Conservation (phyloP, 2,329 filamentous ascomycete genomes). For the Ophiostoma ips region DNA sequence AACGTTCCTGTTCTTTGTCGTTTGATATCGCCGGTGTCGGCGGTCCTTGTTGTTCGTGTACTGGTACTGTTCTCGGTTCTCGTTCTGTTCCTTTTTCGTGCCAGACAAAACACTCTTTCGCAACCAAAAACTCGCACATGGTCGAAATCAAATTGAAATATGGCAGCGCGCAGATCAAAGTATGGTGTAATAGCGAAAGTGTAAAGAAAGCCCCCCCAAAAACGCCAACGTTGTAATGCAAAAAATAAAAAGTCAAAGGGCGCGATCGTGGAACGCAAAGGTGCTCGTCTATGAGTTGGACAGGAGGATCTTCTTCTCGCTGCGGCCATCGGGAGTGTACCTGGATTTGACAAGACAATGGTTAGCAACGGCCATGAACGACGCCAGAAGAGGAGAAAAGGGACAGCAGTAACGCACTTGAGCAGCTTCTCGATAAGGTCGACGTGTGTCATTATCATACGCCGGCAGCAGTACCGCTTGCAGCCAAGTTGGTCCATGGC, state of each 20-base stretch:
- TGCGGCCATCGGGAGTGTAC: slow-evolving; percentile 49
- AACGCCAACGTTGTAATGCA: background rate
- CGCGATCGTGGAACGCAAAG: background rate
- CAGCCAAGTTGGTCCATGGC: slow-evolving; percentile 91
- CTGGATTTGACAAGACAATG: slow-evolving; percentile 22
- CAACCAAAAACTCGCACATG: background rate
- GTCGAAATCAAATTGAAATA: background rate
- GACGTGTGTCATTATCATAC: slow-evolving; percentile 99
- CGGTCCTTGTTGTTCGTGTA: too few relatives aligned
- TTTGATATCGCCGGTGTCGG: too few relatives aligned
- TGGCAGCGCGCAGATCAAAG: background rate
- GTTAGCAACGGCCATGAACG: background rate
- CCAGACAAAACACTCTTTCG: too few relatives aligned
- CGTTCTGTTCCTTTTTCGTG: too few relatives aligned
- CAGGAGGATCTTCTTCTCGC: slow-evolving; percentile 42
- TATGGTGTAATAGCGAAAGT: background rate
- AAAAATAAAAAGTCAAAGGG: background rate
- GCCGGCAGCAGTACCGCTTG: slow-evolving; percentile 93
- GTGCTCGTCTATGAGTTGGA: slow-evolving; percentile 11
- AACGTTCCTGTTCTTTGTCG: too few relatives aligned
- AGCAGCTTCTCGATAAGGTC: slow-evolving; percentile 97
- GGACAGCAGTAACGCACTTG: slow-evolving; percentile 48
- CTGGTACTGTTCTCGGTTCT: too few relatives aligned
- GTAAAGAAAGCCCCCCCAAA: background rate
- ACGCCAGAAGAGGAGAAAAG: background rate